Percentiles rank a stretch among this genome's conserved stretches.
Evolutionary conservation across 768 basidiomycete genomes (phyloP).

Genomic region (Boletellus sp.): DNA sequence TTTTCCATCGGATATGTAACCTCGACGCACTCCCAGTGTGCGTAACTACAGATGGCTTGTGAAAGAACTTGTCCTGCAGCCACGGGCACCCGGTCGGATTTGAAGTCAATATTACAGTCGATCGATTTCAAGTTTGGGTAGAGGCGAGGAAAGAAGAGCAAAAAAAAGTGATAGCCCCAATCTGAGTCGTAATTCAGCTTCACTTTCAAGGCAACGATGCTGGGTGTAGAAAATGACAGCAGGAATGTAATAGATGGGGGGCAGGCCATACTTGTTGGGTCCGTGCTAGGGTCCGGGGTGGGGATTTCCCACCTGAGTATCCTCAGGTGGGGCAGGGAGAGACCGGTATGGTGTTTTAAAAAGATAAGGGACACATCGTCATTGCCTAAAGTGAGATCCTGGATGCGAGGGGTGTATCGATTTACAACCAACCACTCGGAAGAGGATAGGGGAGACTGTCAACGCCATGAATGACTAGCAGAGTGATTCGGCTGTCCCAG

Average conservation of each 20-base stretch:
- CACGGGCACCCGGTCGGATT: too few species aligned
- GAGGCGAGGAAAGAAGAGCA: background rate
- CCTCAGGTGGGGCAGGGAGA: background rate
- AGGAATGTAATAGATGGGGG: background rate
- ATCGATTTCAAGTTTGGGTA: conserved; percentile 1
- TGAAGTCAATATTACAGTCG: background rate
- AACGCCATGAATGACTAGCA: background rate
- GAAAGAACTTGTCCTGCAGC: background rate
- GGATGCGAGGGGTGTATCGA: background rate
- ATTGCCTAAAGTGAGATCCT: background rate
- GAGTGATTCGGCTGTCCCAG: too few species aligned
- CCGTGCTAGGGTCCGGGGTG: too few species aligned
- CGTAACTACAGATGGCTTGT: background rate
- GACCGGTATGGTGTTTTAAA: background rate
- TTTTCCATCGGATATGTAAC: background rate
- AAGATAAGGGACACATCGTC: background rate
- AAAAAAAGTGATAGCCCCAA: background rate
- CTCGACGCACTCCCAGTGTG: background rate
- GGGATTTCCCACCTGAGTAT: background rate
- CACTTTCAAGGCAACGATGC: background rate
- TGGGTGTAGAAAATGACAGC: background rate
- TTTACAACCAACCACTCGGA: background rate
- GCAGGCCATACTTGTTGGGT: too few species aligned
- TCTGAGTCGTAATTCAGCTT: background rate
- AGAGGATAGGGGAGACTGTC: background rate